These are phyloP conservation scores for Tetragonia tetragonoides DNA, from an alignment of 148 eudicot species.

Conservation along the genomic window DNA sequence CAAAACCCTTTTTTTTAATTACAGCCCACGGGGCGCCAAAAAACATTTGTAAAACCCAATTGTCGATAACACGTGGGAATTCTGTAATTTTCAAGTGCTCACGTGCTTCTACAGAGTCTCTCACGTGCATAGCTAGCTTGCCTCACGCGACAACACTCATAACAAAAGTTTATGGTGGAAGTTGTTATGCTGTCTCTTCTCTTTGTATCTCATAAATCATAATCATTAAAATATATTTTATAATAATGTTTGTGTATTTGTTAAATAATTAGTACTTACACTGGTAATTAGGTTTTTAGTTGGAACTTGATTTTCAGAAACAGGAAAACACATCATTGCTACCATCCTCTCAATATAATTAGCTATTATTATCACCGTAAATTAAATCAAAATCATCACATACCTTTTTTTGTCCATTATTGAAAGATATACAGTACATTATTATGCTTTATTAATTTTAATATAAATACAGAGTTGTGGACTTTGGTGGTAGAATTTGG, in stretches of 20 bases:
- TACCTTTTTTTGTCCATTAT: conserved; percentile 17
- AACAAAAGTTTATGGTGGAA: conserved; percentile 14
- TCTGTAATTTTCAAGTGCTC: conserved; percentile 1
- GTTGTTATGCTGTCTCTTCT: conserved; percentile 28
- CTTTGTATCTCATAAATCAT: not conserved
- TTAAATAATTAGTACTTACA: not conserved
- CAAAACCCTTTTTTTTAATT: not conserved
- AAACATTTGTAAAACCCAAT: not conserved
- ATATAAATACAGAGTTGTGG: not conserved
- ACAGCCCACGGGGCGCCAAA: not conserved
- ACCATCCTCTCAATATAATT: conserved; percentile 25
- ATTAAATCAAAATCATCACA: not conserved
- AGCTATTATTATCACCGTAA: conserved; percentile 17
- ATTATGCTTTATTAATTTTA: no score
- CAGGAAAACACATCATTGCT: conserved; percentile 27
- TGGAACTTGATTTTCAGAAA: conserved; percentile 28
- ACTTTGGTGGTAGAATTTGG: conserved; percentile 21
- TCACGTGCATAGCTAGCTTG: conserved; percentile 13
- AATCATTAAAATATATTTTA: no score
- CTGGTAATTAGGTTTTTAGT: conserved; percentile 16
- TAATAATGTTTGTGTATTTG: not conserved
- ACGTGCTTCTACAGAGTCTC: conserved; percentile 14
- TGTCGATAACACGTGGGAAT: conserved; percentile 17
- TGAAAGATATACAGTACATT: not conserved
- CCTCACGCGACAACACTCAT: not conserved